Base-by-base conservation (phyloP, 2,329 filamentous ascomycete species). In the Fusarium hainanense region DNA sequence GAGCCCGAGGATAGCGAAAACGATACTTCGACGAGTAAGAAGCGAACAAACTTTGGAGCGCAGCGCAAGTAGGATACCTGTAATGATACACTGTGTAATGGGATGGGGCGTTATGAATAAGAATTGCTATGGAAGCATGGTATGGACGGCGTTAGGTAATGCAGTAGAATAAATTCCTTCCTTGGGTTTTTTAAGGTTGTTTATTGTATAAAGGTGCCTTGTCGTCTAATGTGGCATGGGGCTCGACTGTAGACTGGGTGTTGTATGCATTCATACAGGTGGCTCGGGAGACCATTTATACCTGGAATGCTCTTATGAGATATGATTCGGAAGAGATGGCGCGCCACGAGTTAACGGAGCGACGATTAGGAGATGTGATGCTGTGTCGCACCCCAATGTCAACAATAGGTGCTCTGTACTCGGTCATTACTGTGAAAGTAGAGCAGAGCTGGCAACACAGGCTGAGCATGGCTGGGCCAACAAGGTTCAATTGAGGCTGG, bases 1-100 rank as follows among this genome's bases (percentile, higher is more conserved):
- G 82, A 82, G 70, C 81, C 80, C 30, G 82, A 87, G 27, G 88
- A 90, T 61, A 90, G 87, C 77, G 88, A 90, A 78, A 86, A 84
- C 23, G 88, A 90, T 58, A 80, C 82, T 50, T 84, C 85, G 59
- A 77, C 80, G 49, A 77, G 77, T 43, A 89, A 89, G 77, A 85
- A 87, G 57, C 81, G 87, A 66, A 88, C 87, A 4, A 86, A 86
- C 72, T 89, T 89, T 75, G 87, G 87, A 18, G 84, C 85, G 1
- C 81, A 82, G 30, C 82, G 86, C 58, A 88, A 87, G 74, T 85
- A 71, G 46, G 65, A 12, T n/a, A 42, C n/a, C 14, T 28, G 27
- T 42, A 40, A 42, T 27, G 34, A 42, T 50, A 18, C 21, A 28
- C 23, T 30, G 57, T 25, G 46, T 48, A 12, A 49, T 54, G n/a